Evolutionary conservation across 148 eudicot species (phyloP).

Genomic region (Cornus suecica): DNA sequence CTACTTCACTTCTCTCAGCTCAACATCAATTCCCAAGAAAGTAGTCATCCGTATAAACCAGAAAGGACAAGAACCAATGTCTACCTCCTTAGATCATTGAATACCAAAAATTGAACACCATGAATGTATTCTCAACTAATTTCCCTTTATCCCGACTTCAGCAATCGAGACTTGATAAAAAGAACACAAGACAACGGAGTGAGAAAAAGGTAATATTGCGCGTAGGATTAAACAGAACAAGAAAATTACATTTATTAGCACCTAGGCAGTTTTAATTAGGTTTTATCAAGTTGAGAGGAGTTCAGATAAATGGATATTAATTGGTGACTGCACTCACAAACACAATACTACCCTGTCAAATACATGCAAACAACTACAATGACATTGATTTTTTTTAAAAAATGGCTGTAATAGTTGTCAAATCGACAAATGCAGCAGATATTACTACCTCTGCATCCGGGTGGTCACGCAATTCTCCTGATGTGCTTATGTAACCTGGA

Average conservation of each 20-base stretch:
- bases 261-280: not conserved
- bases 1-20: not conserved
- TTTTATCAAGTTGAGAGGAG: not conserved
- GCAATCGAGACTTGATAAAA: not conserved
- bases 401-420: not conserved
- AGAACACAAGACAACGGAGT: not conserved
- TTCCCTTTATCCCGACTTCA: not conserved
- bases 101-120: not conserved
- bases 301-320: not conserved
- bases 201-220: not conserved
- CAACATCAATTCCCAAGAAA: not conserved
- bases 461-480: slow-evolving; percentile 25
- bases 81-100: not conserved
- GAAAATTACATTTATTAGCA: not conserved
- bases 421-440: not conserved
- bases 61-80: not conserved
- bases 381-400: too few relatives aligned
- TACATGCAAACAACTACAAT: not conserved
- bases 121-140: not conserved
- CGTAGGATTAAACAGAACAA: not conserved
- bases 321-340: not conserved
- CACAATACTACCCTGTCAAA: not conserved
- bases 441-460: slow-evolving; percentile 53
- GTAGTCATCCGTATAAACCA: not conserved
- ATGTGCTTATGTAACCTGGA: slow-evolving; percentile 76